Percentiles rank a stretch among this genome's conserved stretches.
These are phyloP conservation scores for Sugiyamaella castrensis DNA, from an alignment of 1,139 yeast genomes.

Conservation along the genomic window DNA sequence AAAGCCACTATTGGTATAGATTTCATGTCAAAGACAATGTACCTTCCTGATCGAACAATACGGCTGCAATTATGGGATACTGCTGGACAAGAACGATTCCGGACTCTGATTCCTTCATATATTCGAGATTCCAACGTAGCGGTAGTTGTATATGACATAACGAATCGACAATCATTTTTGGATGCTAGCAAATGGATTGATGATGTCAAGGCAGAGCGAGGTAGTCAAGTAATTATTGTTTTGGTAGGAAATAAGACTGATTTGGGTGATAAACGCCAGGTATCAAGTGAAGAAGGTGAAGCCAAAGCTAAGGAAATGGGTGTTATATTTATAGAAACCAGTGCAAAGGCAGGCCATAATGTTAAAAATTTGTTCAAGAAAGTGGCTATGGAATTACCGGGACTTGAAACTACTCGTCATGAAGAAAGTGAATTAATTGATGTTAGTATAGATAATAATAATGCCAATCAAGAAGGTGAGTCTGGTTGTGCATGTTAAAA, in stretches of 20 bases:
- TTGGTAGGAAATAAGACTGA: slow-evolving; percentile 83
- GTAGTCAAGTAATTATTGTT: slow-evolving; percentile 63
- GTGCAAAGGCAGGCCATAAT: slow-evolving; percentile 92
- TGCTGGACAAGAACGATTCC: slow-evolving; percentile 96
- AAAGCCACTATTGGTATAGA: slow-evolving; percentile 96
- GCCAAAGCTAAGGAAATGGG: slow-evolving; percentile 72
- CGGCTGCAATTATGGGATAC: slow-evolving; percentile 91
- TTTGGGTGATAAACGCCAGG: slow-evolving; percentile 63
- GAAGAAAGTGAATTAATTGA: slow-evolving; percentile 47
- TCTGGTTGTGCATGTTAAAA: slow-evolving; percentile 12
- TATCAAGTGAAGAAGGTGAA: slow-evolving; percentile 77
- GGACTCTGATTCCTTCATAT: slow-evolving; percentile 91
- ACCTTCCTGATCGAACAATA: slow-evolving; percentile 69
- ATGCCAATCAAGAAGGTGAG: slow-evolving; percentile 5
- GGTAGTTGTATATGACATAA: slow-evolving; percentile 89
- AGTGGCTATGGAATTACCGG: slow-evolving; percentile 89
- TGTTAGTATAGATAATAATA: slow-evolving; percentile 47
- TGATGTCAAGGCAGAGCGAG: slow-evolving; percentile 76
- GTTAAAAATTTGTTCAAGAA: slow-evolving; percentile 85
- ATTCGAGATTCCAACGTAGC: slow-evolving; percentile 97
- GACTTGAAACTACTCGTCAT: slow-evolving; percentile 50
- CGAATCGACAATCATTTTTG: slow-evolving; percentile 72
- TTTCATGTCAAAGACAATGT: slow-evolving; percentile 84
- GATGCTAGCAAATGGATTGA: slow-evolving; percentile 76
- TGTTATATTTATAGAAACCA: slow-evolving; percentile 84